Evolutionary conservation across 2,329 filamentous ascomycete genomes (phyloP).

Genomic region (Colletotrichum liaoningense): DNA sequence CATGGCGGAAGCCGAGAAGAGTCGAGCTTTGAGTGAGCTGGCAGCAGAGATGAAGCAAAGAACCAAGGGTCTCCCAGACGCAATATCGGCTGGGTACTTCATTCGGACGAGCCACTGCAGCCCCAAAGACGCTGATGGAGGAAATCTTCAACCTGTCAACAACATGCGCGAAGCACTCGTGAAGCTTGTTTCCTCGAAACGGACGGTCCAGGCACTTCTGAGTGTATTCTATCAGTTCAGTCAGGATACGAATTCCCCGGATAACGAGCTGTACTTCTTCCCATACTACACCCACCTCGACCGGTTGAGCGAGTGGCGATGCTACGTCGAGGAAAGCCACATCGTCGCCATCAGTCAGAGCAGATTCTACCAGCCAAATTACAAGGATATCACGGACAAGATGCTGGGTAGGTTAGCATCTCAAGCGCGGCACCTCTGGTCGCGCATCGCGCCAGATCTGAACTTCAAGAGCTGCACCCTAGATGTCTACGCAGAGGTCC

Average conservation of each 20-base stretch:
- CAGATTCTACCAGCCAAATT: not conserved
- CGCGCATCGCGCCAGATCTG: not conserved
- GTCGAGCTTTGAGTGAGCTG: not conserved
- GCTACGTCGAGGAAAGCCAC: not conserved
- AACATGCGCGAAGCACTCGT: no score
- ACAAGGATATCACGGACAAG: not conserved
- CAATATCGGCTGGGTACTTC: not conserved
- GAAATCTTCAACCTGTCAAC: no score
- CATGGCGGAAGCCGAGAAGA: not conserved
- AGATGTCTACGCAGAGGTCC: not conserved
- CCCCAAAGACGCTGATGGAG: no score
- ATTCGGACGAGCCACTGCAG: not conserved
- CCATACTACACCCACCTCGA: not conserved
- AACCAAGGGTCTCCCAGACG: fast-evolving
- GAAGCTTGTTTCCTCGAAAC: no score
- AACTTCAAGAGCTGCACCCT: not conserved
- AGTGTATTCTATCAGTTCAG: fast-evolving
- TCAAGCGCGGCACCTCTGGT: fast-evolving
- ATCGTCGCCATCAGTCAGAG: not conserved
- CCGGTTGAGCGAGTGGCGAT: not conserved
- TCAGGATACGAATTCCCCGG: fast-evolving
- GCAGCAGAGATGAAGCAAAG: not conserved
- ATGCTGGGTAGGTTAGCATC: not conserved
- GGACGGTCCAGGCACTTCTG: not conserved
- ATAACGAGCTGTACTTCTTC: not conserved